Evolutionary conservation across 2,329 filamentous ascomycete species (phyloP).

Genomic region (Botrytis elliptica): DNA sequence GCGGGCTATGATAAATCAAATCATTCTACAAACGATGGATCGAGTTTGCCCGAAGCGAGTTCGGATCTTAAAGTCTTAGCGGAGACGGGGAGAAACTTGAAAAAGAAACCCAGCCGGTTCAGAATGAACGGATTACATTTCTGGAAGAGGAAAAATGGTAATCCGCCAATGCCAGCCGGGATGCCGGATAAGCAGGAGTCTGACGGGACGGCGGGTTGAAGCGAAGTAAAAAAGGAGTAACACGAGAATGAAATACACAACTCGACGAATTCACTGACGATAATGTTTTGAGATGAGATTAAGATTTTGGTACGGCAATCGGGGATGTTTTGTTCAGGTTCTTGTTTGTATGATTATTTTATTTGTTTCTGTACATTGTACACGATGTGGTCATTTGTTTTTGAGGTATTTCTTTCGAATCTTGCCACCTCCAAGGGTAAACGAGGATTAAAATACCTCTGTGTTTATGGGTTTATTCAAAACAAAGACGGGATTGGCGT

Average conservation of each 20-base stretch:
- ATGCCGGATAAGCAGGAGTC: constrained; percentile 14
- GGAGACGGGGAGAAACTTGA: constrained; percentile 50
- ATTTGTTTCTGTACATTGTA: constrained; percentile 22
- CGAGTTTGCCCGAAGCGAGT: constrained; percentile 17
- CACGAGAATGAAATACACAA: constrained; percentile 10
- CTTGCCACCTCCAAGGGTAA: neutral
- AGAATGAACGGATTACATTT: constrained; percentile 51
- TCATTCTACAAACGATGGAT: constrained; percentile 20
- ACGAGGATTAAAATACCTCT: constrained; percentile 15
- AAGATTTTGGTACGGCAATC: constrained; percentile 19
- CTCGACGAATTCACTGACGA: constrained; percentile 18
- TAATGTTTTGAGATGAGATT: constrained; percentile 24
- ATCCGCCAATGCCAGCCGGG: constrained; percentile 31
- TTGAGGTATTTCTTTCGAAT: constrained; percentile 7
- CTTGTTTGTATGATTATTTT: constrained; percentile 23
- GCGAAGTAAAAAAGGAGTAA: neutral
- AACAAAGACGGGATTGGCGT: constrained; percentile 17
- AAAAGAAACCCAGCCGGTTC: constrained; percentile 63
- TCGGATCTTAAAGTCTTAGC: constrained; percentile 42
- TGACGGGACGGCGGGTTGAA: constrained; percentile 14
- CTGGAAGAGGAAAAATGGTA: constrained; percentile 38
- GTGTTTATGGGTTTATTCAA: constrained; percentile 21
- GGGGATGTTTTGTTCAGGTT: constrained; percentile 18
- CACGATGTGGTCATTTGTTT: constrained; percentile 14
- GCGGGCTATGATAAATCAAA: constrained; percentile 18